Conservation (phyloP, 2,329 filamentous ascomycete species). For the Blumeriella jaapii region DNA sequence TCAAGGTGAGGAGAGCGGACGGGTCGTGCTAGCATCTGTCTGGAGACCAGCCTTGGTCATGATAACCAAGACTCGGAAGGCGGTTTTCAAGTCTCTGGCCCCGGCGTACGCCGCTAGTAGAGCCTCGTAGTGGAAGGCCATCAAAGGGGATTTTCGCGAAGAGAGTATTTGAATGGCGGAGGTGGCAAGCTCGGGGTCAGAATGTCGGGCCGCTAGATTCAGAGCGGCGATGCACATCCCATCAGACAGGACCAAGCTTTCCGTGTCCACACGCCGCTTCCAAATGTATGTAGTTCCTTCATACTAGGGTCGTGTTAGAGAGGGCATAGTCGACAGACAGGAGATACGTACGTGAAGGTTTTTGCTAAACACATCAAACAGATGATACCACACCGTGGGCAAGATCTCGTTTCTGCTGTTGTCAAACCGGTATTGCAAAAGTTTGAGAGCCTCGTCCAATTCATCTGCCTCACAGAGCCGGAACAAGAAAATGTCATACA, state of each 20-base stretch:
- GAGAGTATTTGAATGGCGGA: slow-evolving; percentile 57
- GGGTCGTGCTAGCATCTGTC: slow-evolving; percentile 47
- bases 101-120: slow-evolving; percentile 60
- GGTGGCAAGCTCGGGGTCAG: slow-evolving; percentile 57
- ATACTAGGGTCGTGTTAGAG: slow-evolving; percentile 33
- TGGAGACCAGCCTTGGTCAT: slow-evolving; percentile 55
- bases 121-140: slow-evolving; percentile 65
- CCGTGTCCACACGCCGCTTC: slow-evolving; percentile 48
- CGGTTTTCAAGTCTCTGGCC: slow-evolving; percentile 48
- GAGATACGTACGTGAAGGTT: slow-evolving; percentile 42
- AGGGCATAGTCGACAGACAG: slow-evolving; percentile 8
- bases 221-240: slow-evolving; percentile 59
- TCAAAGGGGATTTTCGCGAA: slow-evolving; percentile 44
- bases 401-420: slow-evolving; percentile 34
- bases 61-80: slow-evolving; percentile 59
- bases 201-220: slow-evolving; percentile 55
- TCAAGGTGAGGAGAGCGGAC: slow-evolving; percentile 48
- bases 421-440: slow-evolving; percentile 49
- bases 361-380: slow-evolving; percentile 65
- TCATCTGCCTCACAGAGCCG: slow-evolving; percentile 61
- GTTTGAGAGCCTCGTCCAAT: slow-evolving; percentile 61
- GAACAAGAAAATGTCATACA: slow-evolving; percentile 68
- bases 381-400: slow-evolving; percentile 52
- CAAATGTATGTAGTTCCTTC: slow-evolving; percentile 59
- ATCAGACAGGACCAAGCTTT: slow-evolving; percentile 46